Base-by-base conservation (phyloP, 306 rosid genomes). In the Hippophae rhamnoides region DNA sequence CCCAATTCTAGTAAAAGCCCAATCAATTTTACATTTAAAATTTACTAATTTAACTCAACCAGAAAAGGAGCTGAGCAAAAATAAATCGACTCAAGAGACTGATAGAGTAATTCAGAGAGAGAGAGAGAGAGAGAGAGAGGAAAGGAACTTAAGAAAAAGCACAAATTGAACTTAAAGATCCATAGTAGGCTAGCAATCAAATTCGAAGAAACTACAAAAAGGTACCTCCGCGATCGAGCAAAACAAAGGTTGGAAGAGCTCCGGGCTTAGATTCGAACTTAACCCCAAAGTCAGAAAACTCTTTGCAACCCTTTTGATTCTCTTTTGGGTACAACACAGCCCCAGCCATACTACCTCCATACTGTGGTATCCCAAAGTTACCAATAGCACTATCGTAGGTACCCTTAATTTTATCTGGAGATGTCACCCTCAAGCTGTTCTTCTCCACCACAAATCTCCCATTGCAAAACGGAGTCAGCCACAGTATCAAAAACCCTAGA, bases 301-400 rank as follows among this genome's bases (percentile, higher is more conserved):
- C 93, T 65, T 76, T 86, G 62, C 99, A 93, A 13, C 97, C 97
- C 74, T 88, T 88, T 38, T 55, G 86, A 69, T 93, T 88, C 23
- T 93, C 95, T 61, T 86, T 86, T 0, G 99, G 97, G 73, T 76
- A 93, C 26, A 79, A 56, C 9, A 93, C 97, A 66, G 71, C 71
- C 7, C 99, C 99, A 49, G 97, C 82, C 96, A 93, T 88, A 76
- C 99, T 93, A 6, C 97, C 99, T 6, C 99, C 99, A 69, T 93
- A 93, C 63, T 93, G 99, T 52, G 99, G 99, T 45, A 93, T 82
- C 61, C 99, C 99, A 52, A 93, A 93, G 89, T 93, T 93, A 0
- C 99, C 99, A 82, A 93, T 93, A 66, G 97, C 96, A 61, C 93
- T 93, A 41, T 93, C 94, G 61, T 88, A 66, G 1, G 74, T 80